Base-by-base conservation (phyloP, 2,329 filamentous ascomycete species). In the Ilyonectria sp. region DNA sequence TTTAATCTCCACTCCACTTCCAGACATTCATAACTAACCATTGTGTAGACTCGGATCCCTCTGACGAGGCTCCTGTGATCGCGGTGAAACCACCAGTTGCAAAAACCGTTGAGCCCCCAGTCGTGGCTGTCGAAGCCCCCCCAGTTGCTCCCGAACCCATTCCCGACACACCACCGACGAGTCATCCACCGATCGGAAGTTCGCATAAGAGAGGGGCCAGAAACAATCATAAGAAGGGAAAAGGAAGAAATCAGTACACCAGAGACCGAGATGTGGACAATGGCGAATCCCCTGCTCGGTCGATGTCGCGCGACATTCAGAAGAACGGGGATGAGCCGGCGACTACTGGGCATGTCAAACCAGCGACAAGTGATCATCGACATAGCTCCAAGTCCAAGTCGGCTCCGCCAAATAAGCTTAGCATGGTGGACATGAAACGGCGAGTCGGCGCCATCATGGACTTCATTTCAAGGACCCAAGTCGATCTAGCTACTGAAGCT, bases 401-500 rank as follows among this genome's bases (percentile, higher is more conserved):
- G 3, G 74, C 83, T 64, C 84, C 85, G 56, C 88, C 87, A 79
- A 90, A 87, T 72, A 94, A 93, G 79, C 89, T 94, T 64, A 95
- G 91, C 31, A 93, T 97, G 91, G 91, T 91, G 67, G 94, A 97
- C 77, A 94, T 97, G 90, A 94, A 93, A 81, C 90, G 93, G 71
- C 91, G 94, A 10, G 94, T 95, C 6, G 89, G 93, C 4, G 92
- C 89, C 21, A 97, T 98, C 77, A 87, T 97, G 66, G 94, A 96
- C 73, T 98, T 95, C 77, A 97, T 98, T 70, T 92, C 93, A 4
- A 90, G 94, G 71, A 95, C 94, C 64, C 94, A 98, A 79, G 86
- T 97, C 7, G 95, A 98, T 76, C 88, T 97, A 81, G 94, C 93
- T 2, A 90, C 89, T 33, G 92, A 91, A 68, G 81, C 83, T 79